Evolutionary conservation across 2,329 filamentous ascomycete genomes (phyloP), one percentile per base, ranked within the genome.

Genomic region (Ophiocordyceps robertsii): DNA sequence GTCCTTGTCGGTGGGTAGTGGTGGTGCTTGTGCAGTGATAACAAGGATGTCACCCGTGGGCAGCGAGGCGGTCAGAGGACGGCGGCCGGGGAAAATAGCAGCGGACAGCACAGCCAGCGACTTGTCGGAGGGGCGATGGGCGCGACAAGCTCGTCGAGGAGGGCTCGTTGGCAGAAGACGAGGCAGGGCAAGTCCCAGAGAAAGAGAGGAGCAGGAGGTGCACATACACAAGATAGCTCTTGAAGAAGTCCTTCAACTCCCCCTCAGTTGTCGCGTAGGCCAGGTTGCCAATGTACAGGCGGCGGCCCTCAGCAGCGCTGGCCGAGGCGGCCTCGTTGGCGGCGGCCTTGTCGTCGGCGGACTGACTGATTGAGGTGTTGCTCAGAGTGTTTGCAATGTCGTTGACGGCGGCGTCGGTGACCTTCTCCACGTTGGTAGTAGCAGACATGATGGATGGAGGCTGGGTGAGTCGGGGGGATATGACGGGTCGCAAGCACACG

Each of bases 241-340:
- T 90, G 84, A 98, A 98, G 80, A 98, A 98, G 60, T 92, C 85
- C 78, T 93, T 95, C 79, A 98, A 87, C 82, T 95, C 88, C 83
- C 85, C 92, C 85, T 96, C 92, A 68, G 88, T 95, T 82, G 92
- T 96, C 82, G 90, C 89, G 70, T 98, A 98, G 62, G 92, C 92
- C 80, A 98, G 85, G 78, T 98, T 98, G 77, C 92, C 92, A 75
- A 98, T 96, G 75, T 98, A 98, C 61, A 98, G 84, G 74, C 92
- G 87, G 75, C 92, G 87, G 68, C 92, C 90, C 77, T 98, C 92
- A 69, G 90, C 89, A 68, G 92, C 92, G 73, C 88, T 95, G 71
- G 88, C 87, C 67, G 92, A 82, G 63, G 92, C 88, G 67, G 89
- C 88, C 68, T 95, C 88, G 64, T 86, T 83, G 70, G 84, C 77